Evolutionary conservation across 2,329 filamentous ascomycete species (phyloP).

Genomic region (Tolypocladium sp.): DNA sequence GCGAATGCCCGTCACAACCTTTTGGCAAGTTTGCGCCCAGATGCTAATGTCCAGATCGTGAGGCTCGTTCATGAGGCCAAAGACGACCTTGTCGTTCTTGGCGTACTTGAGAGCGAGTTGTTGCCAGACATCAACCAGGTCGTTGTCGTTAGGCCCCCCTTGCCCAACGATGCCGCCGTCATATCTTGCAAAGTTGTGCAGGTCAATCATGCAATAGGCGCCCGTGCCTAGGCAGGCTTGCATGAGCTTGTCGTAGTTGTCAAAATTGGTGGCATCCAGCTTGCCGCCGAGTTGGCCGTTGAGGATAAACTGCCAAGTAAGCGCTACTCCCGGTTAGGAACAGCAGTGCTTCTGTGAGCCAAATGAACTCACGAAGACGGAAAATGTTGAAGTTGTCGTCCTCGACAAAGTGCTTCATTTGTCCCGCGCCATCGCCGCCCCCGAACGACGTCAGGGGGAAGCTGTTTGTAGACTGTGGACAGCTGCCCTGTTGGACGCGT

Average conservation of each 20-base stretch:
- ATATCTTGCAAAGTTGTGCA: conserved; percentile 52
- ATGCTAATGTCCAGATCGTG: conserved; percentile 46
- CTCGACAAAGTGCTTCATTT: conserved; percentile 48
- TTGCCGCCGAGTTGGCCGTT: conserved; percentile 39
- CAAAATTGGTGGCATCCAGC: conserved; percentile 38
- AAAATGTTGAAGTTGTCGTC: conserved; percentile 46
- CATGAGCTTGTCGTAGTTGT: conserved; percentile 44
- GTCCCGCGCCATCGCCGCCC: conserved; percentile 30
- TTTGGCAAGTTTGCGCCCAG: conserved; percentile 54
- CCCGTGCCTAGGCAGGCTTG: conserved; percentile 47
- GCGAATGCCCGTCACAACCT: conserved; percentile 56
- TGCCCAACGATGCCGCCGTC: conserved; percentile 56
- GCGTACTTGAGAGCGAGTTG: conserved; percentile 51
- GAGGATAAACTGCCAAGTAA: conserved; percentile 49
- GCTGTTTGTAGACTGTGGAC: conserved; percentile 23
- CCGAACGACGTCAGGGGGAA: conserved; percentile 22
- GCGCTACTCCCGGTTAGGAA: conserved; percentile 18
- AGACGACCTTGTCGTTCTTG: conserved; percentile 40
- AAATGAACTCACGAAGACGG: conserved; percentile 30
- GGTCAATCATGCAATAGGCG: conserved; percentile 49
- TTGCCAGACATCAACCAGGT: conserved; percentile 50
- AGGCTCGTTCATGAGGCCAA: conserved; percentile 64
- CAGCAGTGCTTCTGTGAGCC: background rate
- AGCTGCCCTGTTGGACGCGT: conserved; percentile 22
- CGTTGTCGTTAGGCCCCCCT: conserved; percentile 49